These are phyloP conservation scores for Thalassiosira allenii DNA, from an alignment of 352 stramenopile species.

Conservation along the genomic window DNA sequence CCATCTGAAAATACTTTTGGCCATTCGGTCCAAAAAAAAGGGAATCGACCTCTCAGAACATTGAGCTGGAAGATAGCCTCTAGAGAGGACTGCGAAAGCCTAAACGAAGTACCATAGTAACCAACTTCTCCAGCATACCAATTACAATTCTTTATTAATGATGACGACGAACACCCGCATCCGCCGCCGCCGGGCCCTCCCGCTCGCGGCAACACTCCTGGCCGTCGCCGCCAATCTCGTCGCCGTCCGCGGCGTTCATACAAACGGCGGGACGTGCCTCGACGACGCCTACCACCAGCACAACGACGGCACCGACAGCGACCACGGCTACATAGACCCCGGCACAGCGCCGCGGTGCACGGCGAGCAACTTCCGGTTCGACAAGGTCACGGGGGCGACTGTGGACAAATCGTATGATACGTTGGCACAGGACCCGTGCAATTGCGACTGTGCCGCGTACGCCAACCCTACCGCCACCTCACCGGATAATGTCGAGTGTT, in stretches of 20 bases:
- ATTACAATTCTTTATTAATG: too few relatives aligned
- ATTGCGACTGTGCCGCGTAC: neutral
- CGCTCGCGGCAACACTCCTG: neutral
- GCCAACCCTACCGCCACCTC: too few relatives aligned
- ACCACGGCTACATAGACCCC: neutral
- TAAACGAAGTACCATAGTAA: too few relatives aligned
- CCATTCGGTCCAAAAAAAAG: too few relatives aligned
- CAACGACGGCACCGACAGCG: neutral
- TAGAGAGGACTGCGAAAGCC: too few relatives aligned
- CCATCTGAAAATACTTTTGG: too few relatives aligned
- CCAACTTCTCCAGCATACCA: too few relatives aligned
- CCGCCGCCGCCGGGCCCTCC: too few relatives aligned
- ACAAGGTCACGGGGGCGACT: neutral
- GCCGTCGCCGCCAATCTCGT: neutral
- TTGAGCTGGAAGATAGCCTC: too few relatives aligned
- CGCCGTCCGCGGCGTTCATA: neutral
- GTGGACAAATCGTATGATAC: neutral
- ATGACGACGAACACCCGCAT: too few relatives aligned
- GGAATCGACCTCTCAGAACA: too few relatives aligned
- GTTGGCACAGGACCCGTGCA: neutral
- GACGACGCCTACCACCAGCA: neutral
- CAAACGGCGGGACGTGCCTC: neutral
- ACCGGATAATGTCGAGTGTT: too few relatives aligned
- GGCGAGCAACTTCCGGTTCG: slow-evolving; percentile 7
- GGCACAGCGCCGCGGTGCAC: neutral